Evolutionary conservation across 495 filamentous ascomycete species (phyloP), one percentile per base, ranked within the genome.

Genomic region (Hyaloscypha bicolor): DNA sequence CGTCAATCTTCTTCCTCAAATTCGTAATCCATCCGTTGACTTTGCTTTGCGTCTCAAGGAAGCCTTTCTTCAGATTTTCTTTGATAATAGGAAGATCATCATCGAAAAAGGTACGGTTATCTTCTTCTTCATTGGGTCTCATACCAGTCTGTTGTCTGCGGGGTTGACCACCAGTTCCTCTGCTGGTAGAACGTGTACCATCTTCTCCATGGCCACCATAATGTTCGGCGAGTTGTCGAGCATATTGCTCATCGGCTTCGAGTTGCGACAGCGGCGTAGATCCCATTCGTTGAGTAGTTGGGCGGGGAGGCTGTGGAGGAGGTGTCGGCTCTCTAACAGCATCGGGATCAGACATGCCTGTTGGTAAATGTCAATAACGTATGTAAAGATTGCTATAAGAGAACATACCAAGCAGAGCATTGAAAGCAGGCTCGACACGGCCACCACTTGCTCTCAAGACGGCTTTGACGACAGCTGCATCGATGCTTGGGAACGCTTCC

Each of bases 31-130:
- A 98, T 56, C 86, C 83, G 79, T 96, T 98, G 74, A 99, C 91
- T 74, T 90, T 97, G 14, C 84, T 86, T 80, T 99, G 95, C 29
- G 95, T 99, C 68, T 98, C 93, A 48, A 95, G 64, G 79, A 99
- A 98, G 2, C 95, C 95, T 79, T 98, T 96, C 72, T 88, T 91
- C 69, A 99, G 86, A 69, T 96, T 97, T 73, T 96, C 92, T 66
- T 88, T 90, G 76, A 99, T 97, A 57, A 94, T 88, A 3, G 95
- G 95, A 55, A 99, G 84, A 71, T 99, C 95, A 73, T 99, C 95
- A 76, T 99, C 94, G 75, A 99, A 87, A 74, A 97, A 97, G 79
- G 87, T 97, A 72, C 90, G 92, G 58, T 92, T 89, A 68, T 87
- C 84, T 81, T 71, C 89, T 81, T 70, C 87, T 83, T 76, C 81